Conservation (phyloP, 1,139 yeast genomes). For the Saccharomyces hybrid region DNA sequence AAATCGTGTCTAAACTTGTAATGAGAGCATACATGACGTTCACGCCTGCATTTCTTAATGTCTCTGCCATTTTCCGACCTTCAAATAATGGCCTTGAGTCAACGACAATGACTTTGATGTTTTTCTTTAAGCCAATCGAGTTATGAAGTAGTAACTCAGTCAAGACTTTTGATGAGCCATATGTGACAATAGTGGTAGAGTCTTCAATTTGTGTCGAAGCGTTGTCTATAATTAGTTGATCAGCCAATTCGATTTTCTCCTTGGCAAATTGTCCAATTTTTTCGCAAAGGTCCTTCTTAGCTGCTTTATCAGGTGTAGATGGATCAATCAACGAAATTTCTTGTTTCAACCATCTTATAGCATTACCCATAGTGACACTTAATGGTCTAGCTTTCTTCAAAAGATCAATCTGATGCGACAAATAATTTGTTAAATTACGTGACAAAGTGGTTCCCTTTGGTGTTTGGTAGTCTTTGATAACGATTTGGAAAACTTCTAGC, state of each 20-base stretch:
- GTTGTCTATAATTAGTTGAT: constrained; percentile 69
- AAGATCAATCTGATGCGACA: constrained; percentile 92
- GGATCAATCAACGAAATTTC: constrained; percentile 64
- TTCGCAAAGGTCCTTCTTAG: constrained; percentile 58
- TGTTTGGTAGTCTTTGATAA: constrained; percentile 72
- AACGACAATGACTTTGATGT: constrained; percentile 74
- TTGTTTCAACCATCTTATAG: constrained; percentile 94
- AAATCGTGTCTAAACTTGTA: constrained; percentile 69
- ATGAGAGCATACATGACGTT: constrained; percentile 70
- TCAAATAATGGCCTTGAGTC: constrained; percentile 96
- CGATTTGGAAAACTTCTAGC: constrained; percentile 76
- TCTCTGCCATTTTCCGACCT: constrained; percentile 68
- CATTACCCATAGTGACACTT: constrained; percentile 93
- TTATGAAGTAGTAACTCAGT: constrained; percentile 69
- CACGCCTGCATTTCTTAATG: constrained; percentile 51
- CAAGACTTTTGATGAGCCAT: constrained; percentile 82
- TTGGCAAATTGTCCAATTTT: constrained; percentile 74
- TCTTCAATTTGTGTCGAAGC: constrained; percentile 72
- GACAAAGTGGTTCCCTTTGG: constrained; percentile 81
- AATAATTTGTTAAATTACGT: constrained; percentile 79
- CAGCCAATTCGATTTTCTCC: constrained; percentile 82
- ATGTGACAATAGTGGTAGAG: constrained; percentile 77
- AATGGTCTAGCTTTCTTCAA: constrained; percentile 87
- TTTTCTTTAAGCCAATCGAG: constrained; percentile 51
- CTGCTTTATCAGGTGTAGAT: constrained; percentile 54